A percentile compares a stretch with the other conserved stretches of the same genome.
Conservation (phyloP, 2,329 filamentous ascomycete species). For the Trichoderma pleuroti region DNA sequence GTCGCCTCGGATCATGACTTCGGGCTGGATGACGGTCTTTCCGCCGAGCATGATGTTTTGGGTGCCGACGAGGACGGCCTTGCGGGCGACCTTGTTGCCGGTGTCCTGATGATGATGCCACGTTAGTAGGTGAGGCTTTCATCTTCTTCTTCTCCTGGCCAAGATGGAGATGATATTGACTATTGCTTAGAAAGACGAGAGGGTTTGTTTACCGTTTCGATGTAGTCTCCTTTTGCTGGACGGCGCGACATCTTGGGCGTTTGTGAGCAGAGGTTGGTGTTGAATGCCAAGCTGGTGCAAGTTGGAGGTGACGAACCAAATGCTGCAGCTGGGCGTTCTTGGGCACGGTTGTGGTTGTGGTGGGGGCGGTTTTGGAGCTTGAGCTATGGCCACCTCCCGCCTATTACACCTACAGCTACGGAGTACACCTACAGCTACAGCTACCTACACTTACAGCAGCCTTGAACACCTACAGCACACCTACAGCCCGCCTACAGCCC, state of each 20-base stretch:
- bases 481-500: not conserved
- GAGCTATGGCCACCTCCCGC: not conserved
- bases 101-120: conserved; percentile 63
- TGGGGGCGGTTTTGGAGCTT: conserved; percentile 12
- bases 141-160: not conserved
- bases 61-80: conserved; percentile 86
- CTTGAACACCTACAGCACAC: not conserved
- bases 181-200: not conserved
- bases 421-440: too few relatives aligned
- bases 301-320: not conserved
- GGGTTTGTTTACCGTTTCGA: conserved; percentile 72
- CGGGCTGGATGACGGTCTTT: conserved; percentile 91
- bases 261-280: not conserved
- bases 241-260: conserved; percentile 67
- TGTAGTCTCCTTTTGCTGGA: conserved; percentile 83
- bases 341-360: not conserved
- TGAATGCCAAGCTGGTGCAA: not conserved
- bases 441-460: not conserved
- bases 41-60: conserved; percentile 97
- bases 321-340: too few relatives aligned
- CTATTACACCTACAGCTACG: not conserved
- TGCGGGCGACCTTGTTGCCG: conserved; percentile 95
- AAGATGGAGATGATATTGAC: not conserved
- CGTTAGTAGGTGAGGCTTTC: not conserved
- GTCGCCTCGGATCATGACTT: conserved; percentile 91